Conservation (phyloP, 2,329 filamentous ascomycete species). For the Exophiala phaeomuriformis region DNA sequence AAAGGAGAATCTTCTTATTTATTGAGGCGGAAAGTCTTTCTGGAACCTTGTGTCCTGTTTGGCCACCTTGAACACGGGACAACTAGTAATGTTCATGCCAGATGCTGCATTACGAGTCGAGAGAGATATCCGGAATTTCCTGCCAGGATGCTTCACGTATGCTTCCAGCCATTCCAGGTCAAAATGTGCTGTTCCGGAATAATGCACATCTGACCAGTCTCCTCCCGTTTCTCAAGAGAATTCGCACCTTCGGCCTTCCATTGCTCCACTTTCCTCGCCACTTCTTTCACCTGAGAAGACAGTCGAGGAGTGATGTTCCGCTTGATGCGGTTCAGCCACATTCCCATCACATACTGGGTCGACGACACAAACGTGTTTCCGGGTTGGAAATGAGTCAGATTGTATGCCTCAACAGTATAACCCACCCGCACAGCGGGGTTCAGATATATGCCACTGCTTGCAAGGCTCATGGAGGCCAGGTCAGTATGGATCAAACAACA, state of each 20-base stretch:
- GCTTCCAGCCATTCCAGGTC: constrained; percentile 52
- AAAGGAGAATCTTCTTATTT: too few relatives aligned
- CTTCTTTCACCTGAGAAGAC: constrained; percentile 35
- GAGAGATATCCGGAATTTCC: neutral
- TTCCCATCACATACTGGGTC: constrained; percentile 45
- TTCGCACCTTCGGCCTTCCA: constrained; percentile 21
- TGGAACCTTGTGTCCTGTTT: too few relatives aligned
- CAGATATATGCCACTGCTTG: constrained; percentile 32
- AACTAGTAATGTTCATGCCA: too few relatives aligned
- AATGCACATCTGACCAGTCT: constrained; percentile 47
- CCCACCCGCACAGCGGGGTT: constrained; percentile 38
- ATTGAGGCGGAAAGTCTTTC: too few relatives aligned
- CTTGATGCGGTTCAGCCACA: constrained; percentile 54
- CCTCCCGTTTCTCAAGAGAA: constrained; percentile 30
- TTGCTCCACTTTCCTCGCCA: constrained; percentile 33
- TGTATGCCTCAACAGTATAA: constrained; percentile 32
- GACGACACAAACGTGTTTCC: constrained; percentile 42
- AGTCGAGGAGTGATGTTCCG: constrained; percentile 37
- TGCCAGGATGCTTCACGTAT: constrained; percentile 37
- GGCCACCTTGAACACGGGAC: too few relatives aligned
- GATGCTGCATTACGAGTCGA: neutral
- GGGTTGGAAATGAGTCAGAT: constrained; percentile 33
- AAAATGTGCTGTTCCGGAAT: constrained; percentile 58
- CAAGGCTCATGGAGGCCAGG: constrained; percentile 29
- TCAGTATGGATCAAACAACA: constrained; percentile 57